Conservation (phyloP, 148 eudicot genomes). For the Camellia granthamiana region DNA sequence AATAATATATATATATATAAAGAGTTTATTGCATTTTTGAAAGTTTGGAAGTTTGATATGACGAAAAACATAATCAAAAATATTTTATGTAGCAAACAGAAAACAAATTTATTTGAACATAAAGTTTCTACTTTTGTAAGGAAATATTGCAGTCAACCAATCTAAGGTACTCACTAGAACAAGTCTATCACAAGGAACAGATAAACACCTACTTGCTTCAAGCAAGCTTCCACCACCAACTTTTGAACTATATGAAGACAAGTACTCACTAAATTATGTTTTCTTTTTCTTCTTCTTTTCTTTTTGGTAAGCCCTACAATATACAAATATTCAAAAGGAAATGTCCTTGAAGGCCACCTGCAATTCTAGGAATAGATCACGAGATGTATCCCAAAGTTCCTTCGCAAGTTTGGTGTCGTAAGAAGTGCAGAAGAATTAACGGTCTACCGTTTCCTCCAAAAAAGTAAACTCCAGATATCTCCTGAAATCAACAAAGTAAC, state of each 20-base stretch:
- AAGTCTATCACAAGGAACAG: too few species aligned
- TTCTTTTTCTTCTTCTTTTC: background rate
- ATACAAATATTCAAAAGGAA: background rate
- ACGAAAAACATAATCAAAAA: too few species aligned
- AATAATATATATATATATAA: too few species aligned
- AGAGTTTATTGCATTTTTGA: too few species aligned
- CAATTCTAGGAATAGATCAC: constrained; percentile 45
- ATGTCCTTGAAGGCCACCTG: constrained; percentile 26
- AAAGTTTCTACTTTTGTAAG: too few species aligned
- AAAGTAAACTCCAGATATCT: background rate
- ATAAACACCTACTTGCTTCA: too few species aligned
- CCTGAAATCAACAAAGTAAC: constrained; percentile 35
- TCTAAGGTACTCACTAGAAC: too few species aligned
- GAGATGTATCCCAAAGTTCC: constrained; percentile 63
- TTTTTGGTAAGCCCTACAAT: background rate
- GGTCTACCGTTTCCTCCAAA: constrained; percentile 72
- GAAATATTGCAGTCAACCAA: too few species aligned
- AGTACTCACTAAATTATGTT: background rate
- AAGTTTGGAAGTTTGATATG: too few species aligned
- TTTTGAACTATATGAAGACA: background rate
- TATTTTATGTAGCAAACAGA: too few species aligned
- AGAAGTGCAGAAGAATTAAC: constrained; percentile 53
- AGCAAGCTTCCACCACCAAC: too few species aligned
- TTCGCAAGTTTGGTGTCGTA: constrained; percentile 47
- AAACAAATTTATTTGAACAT: too few species aligned